Conservation (phyloP, 2,329 filamentous ascomycete species). For the Neonectria neomacrospora region DNA sequence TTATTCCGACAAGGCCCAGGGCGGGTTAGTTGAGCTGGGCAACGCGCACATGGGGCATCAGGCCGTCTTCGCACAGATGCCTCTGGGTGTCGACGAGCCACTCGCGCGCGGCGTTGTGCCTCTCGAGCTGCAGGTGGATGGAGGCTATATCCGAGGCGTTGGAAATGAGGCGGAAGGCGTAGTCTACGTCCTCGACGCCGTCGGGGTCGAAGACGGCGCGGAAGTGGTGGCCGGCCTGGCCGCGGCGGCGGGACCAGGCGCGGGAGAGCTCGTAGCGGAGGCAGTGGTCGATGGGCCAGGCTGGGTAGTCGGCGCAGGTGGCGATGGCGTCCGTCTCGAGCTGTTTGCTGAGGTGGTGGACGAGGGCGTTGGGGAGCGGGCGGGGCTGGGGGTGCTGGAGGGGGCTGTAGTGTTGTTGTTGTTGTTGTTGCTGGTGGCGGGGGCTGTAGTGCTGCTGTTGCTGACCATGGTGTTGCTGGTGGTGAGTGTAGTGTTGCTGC, state of each 20-base stretch:
- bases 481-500: neutral
- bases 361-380: slow-evolving; percentile 1
- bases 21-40: neutral
- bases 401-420: neutral
- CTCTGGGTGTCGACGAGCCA: slow-evolving; percentile 14
- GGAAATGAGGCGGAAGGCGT: slow-evolving; percentile 14
- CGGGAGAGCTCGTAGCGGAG: slow-evolving; percentile 18
- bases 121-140: slow-evolving; percentile 12
- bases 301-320: slow-evolving; percentile 2
- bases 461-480: neutral
- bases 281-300: slow-evolving; percentile 20
- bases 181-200: neutral
- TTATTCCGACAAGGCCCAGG: neutral
- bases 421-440: neutral
- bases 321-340: slow-evolving; percentile 18
- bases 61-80: slow-evolving; percentile 4
- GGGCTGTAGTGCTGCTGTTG: neutral
- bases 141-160: slow-evolving; percentile 13
- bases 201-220: neutral
- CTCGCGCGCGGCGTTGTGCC: slow-evolving; percentile 9
- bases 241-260: slow-evolving; percentile 20
- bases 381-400: neutral
- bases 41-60: neutral
- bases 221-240: slow-evolving; percentile 6
- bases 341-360: slow-evolving; percentile 15